Percentiles rank a stretch among this genome's conserved stretches.
Evolutionary conservation across 306 rosid species (phyloP).

Genomic region (Cucumis hystrix): DNA sequence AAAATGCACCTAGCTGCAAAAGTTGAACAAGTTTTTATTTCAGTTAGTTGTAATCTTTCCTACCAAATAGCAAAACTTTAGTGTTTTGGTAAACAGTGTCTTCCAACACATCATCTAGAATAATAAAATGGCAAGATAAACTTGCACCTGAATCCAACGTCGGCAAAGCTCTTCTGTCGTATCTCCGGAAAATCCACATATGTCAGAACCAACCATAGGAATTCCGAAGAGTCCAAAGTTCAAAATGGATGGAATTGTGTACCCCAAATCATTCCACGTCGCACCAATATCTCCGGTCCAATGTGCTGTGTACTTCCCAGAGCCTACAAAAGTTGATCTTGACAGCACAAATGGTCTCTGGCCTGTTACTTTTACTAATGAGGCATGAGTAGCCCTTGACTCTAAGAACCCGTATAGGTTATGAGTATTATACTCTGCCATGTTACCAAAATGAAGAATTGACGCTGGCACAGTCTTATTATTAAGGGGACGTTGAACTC

Average conservation of each 20-base stretch:
- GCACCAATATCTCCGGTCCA: conserved; percentile 97
- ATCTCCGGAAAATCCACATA: conserved; percentile 57
- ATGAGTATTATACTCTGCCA: conserved; percentile 67
- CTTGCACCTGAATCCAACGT: conserved; percentile 87
- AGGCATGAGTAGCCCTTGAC: conserved; percentile 49
- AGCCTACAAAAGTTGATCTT: conserved; percentile 79
- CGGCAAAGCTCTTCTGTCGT: conserved; percentile 79
- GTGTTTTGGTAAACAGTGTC: background rate
- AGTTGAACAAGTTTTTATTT: background rate
- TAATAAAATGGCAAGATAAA: background rate
- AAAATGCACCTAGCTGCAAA: conserved; percentile 77
- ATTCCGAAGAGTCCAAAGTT: conserved; percentile 72
- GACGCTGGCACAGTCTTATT: conserved; percentile 46
- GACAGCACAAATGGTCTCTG: conserved; percentile 75
- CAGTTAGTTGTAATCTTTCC: background rate
- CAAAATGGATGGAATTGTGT: conserved; percentile 51
- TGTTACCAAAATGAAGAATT: conserved; percentile 43
- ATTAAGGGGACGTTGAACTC: conserved; percentile 27
- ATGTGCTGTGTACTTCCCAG: conserved; percentile 82
- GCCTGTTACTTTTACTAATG: conserved; percentile 39
- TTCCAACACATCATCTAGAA: background rate
- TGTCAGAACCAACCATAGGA: conserved; percentile 94
- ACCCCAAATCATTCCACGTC: conserved; percentile 70
- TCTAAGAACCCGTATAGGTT: conserved; percentile 68
- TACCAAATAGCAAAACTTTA: background rate